A percentile compares a stretch with the other conserved stretches of the same genome.
phyloP scores from a whole-genome alignment of 2,329 filamentous ascomycete species.

The Xylogone sp. region DNA sequence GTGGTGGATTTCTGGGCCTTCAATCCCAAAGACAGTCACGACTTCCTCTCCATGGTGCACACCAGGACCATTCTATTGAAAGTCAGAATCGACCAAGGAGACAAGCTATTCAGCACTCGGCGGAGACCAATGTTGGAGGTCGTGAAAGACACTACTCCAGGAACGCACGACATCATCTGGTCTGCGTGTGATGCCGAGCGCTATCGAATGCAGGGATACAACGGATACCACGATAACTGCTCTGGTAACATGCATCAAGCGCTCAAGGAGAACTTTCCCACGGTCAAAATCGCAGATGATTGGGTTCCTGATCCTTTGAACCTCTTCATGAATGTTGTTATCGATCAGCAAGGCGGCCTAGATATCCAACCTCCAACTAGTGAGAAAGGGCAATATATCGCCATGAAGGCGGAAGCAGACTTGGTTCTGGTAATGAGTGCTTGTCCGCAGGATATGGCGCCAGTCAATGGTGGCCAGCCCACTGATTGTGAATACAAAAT shows the following conservation, averaged over 20 bases:
- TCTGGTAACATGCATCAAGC: slow-evolving; percentile 34
- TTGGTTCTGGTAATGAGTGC: slow-evolving; percentile 36
- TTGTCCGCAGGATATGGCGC: slow-evolving; percentile 37
- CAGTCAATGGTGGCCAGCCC: slow-evolving; percentile 32
- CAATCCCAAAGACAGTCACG: slow-evolving; percentile 29
- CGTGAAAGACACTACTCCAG: slow-evolving; percentile 32
- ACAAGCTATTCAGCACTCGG: slow-evolving; percentile 32
- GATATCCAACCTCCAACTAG: slow-evolving; percentile 30
- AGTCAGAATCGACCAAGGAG: slow-evolving; percentile 25
- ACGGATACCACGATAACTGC: slow-evolving; percentile 37
- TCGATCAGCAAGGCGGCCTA: slow-evolving; percentile 30
- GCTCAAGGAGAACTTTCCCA: slow-evolving; percentile 23
- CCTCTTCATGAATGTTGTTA: slow-evolving; percentile 40
- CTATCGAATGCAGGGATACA: slow-evolving; percentile 33
- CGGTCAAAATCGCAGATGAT: slow-evolving; percentile 23
- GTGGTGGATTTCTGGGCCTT: slow-evolving; percentile 48
- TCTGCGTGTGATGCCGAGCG: slow-evolving; percentile 35
- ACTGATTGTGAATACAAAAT: slow-evolving; percentile 32
- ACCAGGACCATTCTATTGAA: slow-evolving; percentile 29
- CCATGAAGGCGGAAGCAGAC: slow-evolving; percentile 31
- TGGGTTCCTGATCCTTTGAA: slow-evolving; percentile 38
- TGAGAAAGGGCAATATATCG: slow-evolving; percentile 31
- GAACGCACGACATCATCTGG: slow-evolving; percentile 37
- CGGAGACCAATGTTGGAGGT: slow-evolving; percentile 34
- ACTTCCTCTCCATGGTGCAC: slow-evolving; percentile 36